Evolutionary conservation across 192 early-diverging fungal genomes (phyloP).

Genomic region (Cetraspora pellucida): DNA sequence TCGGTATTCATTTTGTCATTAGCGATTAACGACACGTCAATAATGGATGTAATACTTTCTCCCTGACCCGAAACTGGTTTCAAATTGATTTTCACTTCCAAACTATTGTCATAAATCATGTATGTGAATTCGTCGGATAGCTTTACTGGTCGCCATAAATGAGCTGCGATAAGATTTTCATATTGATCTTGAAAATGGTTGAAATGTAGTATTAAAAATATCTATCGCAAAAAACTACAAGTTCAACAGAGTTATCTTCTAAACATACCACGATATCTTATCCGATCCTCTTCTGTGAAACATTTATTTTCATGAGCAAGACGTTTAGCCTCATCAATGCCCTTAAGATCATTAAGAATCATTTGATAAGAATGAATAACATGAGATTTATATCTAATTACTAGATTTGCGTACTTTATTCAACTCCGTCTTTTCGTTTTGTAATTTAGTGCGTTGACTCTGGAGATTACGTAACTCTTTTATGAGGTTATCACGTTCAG

Average conservation of each 20-base stretch:
- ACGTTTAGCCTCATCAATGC: background rate
- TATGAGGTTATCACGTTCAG: slow-evolving; percentile 1
- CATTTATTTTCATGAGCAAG: slow-evolving; percentile 1
- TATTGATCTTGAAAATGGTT: background rate
- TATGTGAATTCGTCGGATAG: background rate
- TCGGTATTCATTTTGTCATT: background rate
- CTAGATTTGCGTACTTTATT: background rate
- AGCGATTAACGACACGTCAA: background rate
- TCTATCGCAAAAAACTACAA: background rate
- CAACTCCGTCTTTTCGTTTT: slow-evolving; percentile 1
- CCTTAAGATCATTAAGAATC: background rate
- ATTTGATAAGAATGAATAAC: too few relatives aligned
- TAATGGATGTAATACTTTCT: background rate
- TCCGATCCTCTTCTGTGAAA: background rate
- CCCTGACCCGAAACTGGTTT: background rate
- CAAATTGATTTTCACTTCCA: slow-evolving; percentile 9
- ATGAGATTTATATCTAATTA: background rate
- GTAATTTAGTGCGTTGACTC: background rate
- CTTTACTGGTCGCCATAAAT: background rate
- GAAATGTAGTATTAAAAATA: background rate
- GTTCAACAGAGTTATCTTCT: background rate
- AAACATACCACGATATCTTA: background rate
- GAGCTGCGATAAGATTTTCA: background rate
- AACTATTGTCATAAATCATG: background rate
- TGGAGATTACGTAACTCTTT: background rate